Conservation (phyloP, 306 rosid species). For the Canavalia ensiformis region DNA sequence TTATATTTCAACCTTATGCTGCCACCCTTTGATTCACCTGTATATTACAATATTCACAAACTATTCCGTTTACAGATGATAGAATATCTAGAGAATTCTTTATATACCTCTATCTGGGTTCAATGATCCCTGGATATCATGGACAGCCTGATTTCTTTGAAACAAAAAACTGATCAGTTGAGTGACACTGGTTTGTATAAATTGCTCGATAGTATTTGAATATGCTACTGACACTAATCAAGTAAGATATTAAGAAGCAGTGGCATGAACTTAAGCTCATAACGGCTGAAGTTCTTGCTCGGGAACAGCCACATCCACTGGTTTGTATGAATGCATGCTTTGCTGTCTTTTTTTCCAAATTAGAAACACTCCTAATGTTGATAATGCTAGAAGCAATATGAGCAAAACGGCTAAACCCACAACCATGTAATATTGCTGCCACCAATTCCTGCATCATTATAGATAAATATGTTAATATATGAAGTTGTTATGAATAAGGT, state of each 20-base stretch:
- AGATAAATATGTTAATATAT: constrained; percentile 36
- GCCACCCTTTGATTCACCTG: constrained; percentile 54
- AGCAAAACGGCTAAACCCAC: constrained; percentile 58
- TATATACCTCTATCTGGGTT: constrained; percentile 48
- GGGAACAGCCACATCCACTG: constrained; percentile 66
- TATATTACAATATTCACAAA: constrained; percentile 66
- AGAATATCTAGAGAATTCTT: constrained; percentile 47
- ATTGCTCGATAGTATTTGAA: constrained; percentile 49
- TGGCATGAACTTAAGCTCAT: constrained; percentile 51
- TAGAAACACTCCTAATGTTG: constrained; percentile 66
- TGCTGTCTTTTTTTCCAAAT: constrained; percentile 71
- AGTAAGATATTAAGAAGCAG: constrained; percentile 45
- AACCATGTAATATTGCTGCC: constrained; percentile 62
- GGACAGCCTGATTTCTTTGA: constrained; percentile 42
- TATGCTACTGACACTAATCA: constrained; percentile 44
- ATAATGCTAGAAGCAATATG: constrained; percentile 59
- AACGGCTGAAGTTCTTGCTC: constrained; percentile 96
- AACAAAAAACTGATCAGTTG: constrained; percentile 53
- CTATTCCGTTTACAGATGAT: constrained; percentile 55
- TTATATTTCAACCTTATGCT: constrained; percentile 43
- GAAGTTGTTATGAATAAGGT: constrained; percentile 25
- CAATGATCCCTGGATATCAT: constrained; percentile 36
- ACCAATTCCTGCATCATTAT: constrained; percentile 70
- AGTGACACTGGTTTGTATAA: constrained; percentile 40
- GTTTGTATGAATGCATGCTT: constrained; percentile 67